phyloP scores from a whole-genome alignment of 2,329 filamentous ascomycete species.

The Emergomyces africanus region DNA sequence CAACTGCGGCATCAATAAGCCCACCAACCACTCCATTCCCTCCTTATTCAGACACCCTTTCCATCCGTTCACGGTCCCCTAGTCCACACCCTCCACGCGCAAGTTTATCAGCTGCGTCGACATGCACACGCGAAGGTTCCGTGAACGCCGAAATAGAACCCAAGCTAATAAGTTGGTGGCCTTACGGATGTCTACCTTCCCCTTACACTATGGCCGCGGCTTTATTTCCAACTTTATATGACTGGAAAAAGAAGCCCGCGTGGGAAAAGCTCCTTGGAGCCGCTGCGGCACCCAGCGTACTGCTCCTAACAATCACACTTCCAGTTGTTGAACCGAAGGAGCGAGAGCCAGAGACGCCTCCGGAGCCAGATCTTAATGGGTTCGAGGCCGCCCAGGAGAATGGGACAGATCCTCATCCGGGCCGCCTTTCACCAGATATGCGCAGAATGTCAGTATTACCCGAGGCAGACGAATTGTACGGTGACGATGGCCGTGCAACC shows the following conservation, averaged over 20 bases:
- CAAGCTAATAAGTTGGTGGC: conserved; percentile 60
- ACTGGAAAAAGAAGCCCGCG: conserved; percentile 69
- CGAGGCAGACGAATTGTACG: neutral
- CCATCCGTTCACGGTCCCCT: conserved; percentile 35
- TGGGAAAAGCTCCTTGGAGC: conserved; percentile 73
- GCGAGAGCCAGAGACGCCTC: conserved; percentile 32
- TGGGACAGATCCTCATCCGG: neutral
- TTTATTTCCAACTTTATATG: conserved; percentile 75
- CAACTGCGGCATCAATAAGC: conserved; percentile 14
- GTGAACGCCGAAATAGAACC: conserved; percentile 27
- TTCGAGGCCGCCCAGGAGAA: conserved; percentile 16
- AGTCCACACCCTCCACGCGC: conserved; percentile 46
- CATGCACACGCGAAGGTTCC: conserved; percentile 28
- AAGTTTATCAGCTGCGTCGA: conserved; percentile 36
- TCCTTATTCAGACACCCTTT: conserved; percentile 45
- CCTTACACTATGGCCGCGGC: conserved; percentile 59
- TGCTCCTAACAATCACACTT: conserved; percentile 77
- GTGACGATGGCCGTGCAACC: neutral
- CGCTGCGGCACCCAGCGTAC: conserved; percentile 78
- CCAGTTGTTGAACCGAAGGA: conserved; percentile 70
- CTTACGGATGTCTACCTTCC: conserved; percentile 57
- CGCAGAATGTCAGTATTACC: neutral
- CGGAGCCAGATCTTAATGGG: conserved; percentile 23
- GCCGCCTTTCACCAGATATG: neutral
- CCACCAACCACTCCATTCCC: conserved; percentile 57